Evolutionary conservation across 1,284 basidiomycete species (phyloP), one percentile per base, ranked within the genome.

Genomic region (Stereum hirsutum): DNA sequence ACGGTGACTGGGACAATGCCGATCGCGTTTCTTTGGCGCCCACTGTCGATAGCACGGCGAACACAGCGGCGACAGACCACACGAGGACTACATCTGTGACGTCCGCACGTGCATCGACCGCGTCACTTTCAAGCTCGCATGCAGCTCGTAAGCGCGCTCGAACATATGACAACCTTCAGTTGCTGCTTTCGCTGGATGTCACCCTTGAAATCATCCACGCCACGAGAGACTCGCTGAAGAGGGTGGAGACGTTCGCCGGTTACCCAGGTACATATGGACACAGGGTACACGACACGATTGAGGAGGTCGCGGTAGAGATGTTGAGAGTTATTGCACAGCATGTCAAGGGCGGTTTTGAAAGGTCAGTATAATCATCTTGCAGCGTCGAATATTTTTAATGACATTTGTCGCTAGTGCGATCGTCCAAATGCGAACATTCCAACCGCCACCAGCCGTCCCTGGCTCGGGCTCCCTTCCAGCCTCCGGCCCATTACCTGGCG

Each of bases 181-280:
- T 95, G 3, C 69, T 97, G 1, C 79, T 99, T 3, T 96, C 91
- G 1, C 75, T 99, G 4, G 93, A 98, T 56, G 78, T 85, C 2
- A 91, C 92, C 0, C 70, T 99, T 0, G 87, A 95, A 55, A 74
- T 98, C 24, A 95, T 99, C 45, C 92, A 98, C 51, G 82, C 88
- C 0, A 82, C 92, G 54, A 83, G 94, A 41, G 92, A 97, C 48
- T 78, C 84, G 0, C 72, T 96, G 39, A 97, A 97, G 62, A 78
- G 95, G 7, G 81, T 91, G 2, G 92, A 98, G 59, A 92, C 85
- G 2, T 99, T 96, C 59, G 69, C 74, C 0, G 75, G 75, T 5
- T 98, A 95, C 57, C 90, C 91, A 0, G 89, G 89, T 0, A 74
- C 78, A 48, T 88, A 84, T 47, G 89, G 90, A 1, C 74, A 75